Evolutionary conservation across 2,329 filamentous ascomycete species (phyloP), one percentile per base, ranked within the genome.

Genomic region (Colletotrichum kahawae): DNA sequence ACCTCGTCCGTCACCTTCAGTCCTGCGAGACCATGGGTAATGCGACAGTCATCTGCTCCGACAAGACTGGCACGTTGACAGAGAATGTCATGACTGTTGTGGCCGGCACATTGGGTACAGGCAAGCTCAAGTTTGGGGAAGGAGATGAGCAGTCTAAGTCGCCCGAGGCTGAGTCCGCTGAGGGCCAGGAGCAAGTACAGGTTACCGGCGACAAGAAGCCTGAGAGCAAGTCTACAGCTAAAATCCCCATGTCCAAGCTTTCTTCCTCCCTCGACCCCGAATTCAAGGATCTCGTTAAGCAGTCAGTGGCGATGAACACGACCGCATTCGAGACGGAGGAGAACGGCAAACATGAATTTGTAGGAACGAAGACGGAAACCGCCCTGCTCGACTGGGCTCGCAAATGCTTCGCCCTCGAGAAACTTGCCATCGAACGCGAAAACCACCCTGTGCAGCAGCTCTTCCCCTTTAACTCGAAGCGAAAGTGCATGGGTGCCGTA

Each of bases 11-110:
- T 14, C 84, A 90, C 36, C 82, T 92, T 38, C 87, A 89, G 66
- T 90, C 91, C 2, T 91, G 90, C 77, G 91, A 92, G 78, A 91
- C 90, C 7, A 92, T 92, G 91, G 91, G 91, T 9, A 92, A 92
- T 78, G 90, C 90, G 10, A 92, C 91, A 0, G 91, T 88, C 9
- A 88, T 93, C 64, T 93, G 91, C 80, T 92, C 91, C 1, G 92
- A 93, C 78, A 93, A 93, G 81, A 93, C 91, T 0, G 92, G 92
- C 5, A 93, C 92, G 1, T 83, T 93, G 27, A 93, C 91, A 0
- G 89, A 92, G 77, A 92, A 92, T 77, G 89, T 90, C 77, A 93
- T 93, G 91, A 90, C 86, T 7, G 88, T 91, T 4, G 90, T 92
- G 18, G 87, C 88, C 43, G 91, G 90, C 9, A 89, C 12, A 78